Evolutionary conservation across 2,329 filamentous ascomycete genomes (phyloP).

Genomic region (Cladophialophora psammophila): DNA sequence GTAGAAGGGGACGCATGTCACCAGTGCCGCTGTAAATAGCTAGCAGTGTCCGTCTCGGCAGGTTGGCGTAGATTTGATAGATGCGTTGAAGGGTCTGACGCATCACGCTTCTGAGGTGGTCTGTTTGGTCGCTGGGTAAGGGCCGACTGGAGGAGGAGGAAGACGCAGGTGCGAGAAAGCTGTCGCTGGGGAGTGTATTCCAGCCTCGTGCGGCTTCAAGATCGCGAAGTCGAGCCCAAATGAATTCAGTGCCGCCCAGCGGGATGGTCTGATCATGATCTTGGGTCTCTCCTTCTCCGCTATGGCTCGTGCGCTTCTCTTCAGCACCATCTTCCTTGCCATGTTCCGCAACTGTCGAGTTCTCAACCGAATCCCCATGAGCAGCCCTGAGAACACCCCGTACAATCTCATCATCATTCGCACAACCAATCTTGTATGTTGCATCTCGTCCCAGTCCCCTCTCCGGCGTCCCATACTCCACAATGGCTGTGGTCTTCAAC

Average conservation of each 20-base stretch:
- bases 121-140: conserved; percentile 12
- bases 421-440: conserved; percentile 63
- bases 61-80: conserved; percentile 59
- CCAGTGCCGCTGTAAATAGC: conserved; percentile 71
- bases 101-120: conserved; percentile 55
- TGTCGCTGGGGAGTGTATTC: conserved; percentile 44
- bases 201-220: conserved; percentile 67
- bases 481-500: conserved; percentile 61
- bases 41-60: conserved; percentile 64
- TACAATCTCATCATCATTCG: conserved; percentile 65
- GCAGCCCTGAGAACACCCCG: conserved; percentile 55
- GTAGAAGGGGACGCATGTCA: conserved; percentile 64
- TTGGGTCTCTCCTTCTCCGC: background rate
- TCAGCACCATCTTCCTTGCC: background rate
- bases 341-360: background rate
- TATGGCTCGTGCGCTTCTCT: background rate
- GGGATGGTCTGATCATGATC: conserved; percentile 48
- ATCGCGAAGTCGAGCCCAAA: conserved; percentile 68
- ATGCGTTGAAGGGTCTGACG: conserved; percentile 61
- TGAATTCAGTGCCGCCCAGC: conserved; percentile 64
- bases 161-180: background rate
- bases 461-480: conserved; percentile 88
- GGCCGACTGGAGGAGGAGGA: conserved; percentile 21
- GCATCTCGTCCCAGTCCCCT: conserved; percentile 66
- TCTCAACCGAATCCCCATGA: conserved; percentile 17